phyloP scores from a whole-genome alignment of 306 rosid species.

The Glycine tomentella region DNA sequence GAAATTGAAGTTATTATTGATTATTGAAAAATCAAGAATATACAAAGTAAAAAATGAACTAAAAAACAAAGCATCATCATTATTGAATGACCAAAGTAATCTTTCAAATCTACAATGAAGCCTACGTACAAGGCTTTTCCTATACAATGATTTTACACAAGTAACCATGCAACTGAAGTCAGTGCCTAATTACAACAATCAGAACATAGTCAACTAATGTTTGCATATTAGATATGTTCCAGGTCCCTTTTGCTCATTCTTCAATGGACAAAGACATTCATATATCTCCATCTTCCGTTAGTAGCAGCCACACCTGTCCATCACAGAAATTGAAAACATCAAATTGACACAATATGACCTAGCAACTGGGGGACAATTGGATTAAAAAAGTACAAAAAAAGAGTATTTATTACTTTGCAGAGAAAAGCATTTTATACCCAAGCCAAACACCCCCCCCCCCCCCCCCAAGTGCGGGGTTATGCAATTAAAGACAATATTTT shows the following conservation, averaged over 20 bases:
- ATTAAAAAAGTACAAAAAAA: neutral
- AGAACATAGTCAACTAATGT: constrained; percentile 47
- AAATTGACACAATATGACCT: constrained; percentile 73
- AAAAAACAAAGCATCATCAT: constrained; percentile 31
- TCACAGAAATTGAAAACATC: constrained; percentile 77
- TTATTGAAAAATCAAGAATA: constrained; percentile 41
- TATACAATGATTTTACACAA: constrained; percentile 53
- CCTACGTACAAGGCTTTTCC: constrained; percentile 45
- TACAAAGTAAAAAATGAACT: constrained; percentile 41
- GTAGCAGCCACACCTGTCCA: constrained; percentile 84
- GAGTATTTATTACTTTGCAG: neutral
- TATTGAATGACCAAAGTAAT: constrained; percentile 39
- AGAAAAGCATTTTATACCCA: constrained; percentile 5
- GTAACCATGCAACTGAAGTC: constrained; percentile 48
- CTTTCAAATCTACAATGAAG: constrained; percentile 35
- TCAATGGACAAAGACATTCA: constrained; percentile 88
- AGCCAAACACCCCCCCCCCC: too few species aligned
- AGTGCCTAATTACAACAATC: constrained; percentile 54
- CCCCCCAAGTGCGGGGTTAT: too few species aligned
- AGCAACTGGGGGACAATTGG: constrained; percentile 43
- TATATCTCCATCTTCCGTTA: constrained; percentile 76
- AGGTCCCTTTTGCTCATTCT: constrained; percentile 65
- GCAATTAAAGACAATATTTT: too few species aligned
- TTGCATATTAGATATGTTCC: constrained; percentile 55
- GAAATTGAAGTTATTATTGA: constrained; percentile 31